Base-by-base conservation (phyloP, 371 early-diverging fungal species). In the Rhizopus microsporus region DNA sequence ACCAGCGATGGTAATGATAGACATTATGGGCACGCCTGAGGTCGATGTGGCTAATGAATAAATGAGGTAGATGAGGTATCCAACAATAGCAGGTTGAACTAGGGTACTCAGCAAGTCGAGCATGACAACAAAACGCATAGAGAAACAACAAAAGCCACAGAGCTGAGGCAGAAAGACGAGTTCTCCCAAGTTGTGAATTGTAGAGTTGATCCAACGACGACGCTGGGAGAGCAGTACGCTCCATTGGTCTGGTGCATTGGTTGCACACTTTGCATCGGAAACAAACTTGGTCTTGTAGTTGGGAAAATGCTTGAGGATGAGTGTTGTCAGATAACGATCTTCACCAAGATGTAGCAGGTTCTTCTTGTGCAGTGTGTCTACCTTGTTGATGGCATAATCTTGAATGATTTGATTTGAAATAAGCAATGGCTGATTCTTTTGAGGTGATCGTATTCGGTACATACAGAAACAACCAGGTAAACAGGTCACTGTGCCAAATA, bases 221-320 rank as follows among this genome's bases (percentile, higher is more conserved):
- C 99, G 88, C 69, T 99, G 99, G 2, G 98, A 98, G 17, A 99
- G 67, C 44, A 99, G 80, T 3, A 99, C 92, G 33, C 82, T 77
- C 88, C 97, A 99, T 60, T 81, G 84, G 57, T 96, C 98, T 0
- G 99, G 99, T 1, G 96, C 99, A 55, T 86, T 88, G 15, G 99
- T 99, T 56, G 87, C 85, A 72, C 99, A 99, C 64, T 88, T 84
- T 4, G 99, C 99, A 55, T 93, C 92, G 4, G 97, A 87, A 1
- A 94, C 92, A 81, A 99, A 99, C 62, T 93, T 93, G 55, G 94
- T 92, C 74, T 97, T 97, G 82, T 89, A 87, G 66, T 88, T 88
- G 4, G 99, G 97, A 80, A 99, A 99, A 69, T 97, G 93, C 77
- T 99, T 99, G 60, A 99, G 84, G 72, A 99, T 92, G 33, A 99